A percentile compares a stretch with the other conserved stretches of the same genome.
Conservation (phyloP, 768 basidiomycete genomes). For the Mycena latifolia region DNA sequence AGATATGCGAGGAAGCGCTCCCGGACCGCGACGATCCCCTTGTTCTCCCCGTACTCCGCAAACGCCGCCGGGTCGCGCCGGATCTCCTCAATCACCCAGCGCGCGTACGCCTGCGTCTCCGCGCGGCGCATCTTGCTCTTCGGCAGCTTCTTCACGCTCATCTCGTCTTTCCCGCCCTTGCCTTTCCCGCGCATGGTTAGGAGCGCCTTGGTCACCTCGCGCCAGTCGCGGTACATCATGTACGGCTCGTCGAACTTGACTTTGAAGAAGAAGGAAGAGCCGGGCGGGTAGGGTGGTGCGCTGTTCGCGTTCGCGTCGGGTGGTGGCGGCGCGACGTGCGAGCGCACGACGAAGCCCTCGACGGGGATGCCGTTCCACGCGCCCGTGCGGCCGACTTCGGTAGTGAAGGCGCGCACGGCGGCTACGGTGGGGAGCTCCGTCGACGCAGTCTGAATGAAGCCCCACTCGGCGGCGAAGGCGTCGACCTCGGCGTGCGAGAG, state of each 20-base stretch:
- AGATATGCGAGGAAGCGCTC: constrained; percentile 84
- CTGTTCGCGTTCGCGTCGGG: constrained; percentile 41
- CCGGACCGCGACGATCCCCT: constrained; percentile 88
- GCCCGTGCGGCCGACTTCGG: constrained; percentile 73
- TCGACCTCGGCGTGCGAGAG: constrained; percentile 76
- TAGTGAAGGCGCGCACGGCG: constrained; percentile 81
- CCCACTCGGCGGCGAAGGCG: constrained; percentile 89
- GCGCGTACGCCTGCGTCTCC: constrained; percentile 85
- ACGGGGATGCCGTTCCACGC: constrained; percentile 31
- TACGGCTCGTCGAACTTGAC: constrained; percentile 99
- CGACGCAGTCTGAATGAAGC: constrained; percentile 86
- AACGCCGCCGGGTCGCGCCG: constrained; percentile 70
- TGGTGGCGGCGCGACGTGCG: constrained; percentile 21
- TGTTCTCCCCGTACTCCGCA: constrained; percentile 70
- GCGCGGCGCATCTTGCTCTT: constrained; percentile 77
- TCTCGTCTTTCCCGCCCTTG: constrained; percentile 12
- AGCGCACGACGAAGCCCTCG: constrained; percentile 35
- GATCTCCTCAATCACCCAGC: constrained; percentile 89
- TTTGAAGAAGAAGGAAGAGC: constrained; percentile 97
- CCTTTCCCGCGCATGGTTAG: constrained; percentile 53
- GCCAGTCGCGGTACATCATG: constrained; percentile 98
- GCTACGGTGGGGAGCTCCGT: constrained; percentile 69
- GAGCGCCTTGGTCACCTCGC: constrained; percentile 89
- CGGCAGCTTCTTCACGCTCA: constrained; percentile 57
- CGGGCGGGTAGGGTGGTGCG: constrained; percentile 76